Evolutionary conservation across 2,329 filamentous ascomycete species (phyloP).

Genomic region (Alternaria sp.): DNA sequence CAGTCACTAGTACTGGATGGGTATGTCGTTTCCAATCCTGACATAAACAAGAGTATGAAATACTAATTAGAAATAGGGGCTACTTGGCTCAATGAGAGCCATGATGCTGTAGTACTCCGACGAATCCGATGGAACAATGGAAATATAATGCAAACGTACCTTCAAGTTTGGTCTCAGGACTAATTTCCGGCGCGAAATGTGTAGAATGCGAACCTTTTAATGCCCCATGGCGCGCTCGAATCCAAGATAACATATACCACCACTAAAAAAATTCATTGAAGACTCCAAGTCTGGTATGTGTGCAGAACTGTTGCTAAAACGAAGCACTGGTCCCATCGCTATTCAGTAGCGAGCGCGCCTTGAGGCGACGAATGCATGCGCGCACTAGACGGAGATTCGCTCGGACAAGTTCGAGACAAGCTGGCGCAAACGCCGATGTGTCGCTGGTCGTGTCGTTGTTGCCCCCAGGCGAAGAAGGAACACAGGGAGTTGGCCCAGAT

Average conservation of each 20-base stretch:
- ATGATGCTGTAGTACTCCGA: not conserved
- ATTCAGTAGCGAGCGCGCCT: slow-evolving; percentile 13
- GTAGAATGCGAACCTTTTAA: not conserved
- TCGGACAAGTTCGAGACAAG: slow-evolving; percentile 17
- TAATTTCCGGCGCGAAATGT: not conserved
- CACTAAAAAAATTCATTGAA: not conserved
- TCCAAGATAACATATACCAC: not conserved
- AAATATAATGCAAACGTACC: not conserved
- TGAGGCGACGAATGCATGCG: slow-evolving; percentile 16
- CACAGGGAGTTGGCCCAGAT: slow-evolving; percentile 1
- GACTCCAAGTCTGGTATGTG: not conserved
- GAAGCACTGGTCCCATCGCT: slow-evolving; percentile 1
- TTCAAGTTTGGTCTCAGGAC: not conserved
- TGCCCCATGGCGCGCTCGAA: not conserved
- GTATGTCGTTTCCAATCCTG: slow-evolving; percentile 6
- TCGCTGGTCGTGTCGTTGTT: slow-evolving; percentile 1
- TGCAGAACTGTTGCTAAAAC: not conserved
- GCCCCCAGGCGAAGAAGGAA: slow-evolving; percentile 8
- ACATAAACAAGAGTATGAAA: not conserved
- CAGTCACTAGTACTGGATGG: slow-evolving; percentile 21
- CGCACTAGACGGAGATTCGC: slow-evolving; percentile 16
- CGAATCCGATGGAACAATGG: not conserved
- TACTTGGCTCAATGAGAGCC: slow-evolving; percentile 11
- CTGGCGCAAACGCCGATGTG: slow-evolving; percentile 6
- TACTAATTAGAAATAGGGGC: slow-evolving; percentile 6